Evolutionary conservation across 2,329 filamentous ascomycete genomes (phyloP).

Genomic region (Colletotrichum truncatum): DNA sequence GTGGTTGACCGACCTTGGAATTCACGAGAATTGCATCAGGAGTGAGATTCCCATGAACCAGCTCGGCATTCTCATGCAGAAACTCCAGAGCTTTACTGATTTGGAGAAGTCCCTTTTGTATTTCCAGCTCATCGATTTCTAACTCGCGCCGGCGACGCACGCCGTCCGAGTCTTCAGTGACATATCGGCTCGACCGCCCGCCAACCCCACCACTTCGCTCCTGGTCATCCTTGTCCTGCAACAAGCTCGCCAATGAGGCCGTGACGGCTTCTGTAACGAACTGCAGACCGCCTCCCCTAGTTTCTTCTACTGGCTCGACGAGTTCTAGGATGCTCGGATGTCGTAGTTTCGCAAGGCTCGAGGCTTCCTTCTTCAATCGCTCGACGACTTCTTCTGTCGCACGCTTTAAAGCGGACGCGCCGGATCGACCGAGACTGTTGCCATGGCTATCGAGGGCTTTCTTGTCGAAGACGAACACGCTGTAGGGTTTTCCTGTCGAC

Average conservation of each 20-base stretch:
- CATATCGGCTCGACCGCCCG: constrained; percentile 79
- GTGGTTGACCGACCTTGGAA: constrained; percentile 72
- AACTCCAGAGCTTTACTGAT: constrained; percentile 95
- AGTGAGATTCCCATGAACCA: constrained; percentile 94
- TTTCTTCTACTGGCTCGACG: constrained; percentile 95
- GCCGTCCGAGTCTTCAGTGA: constrained; percentile 82
- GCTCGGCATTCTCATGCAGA: constrained; percentile 90
- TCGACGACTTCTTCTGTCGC: constrained; percentile 91
- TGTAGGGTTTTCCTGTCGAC: constrained; percentile 86
- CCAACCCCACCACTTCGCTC: constrained; percentile 75
- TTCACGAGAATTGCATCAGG: constrained; percentile 95
- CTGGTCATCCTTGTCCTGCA: constrained; percentile 90
- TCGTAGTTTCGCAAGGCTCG: constrained; percentile 84
- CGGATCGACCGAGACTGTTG: constrained; percentile 68
- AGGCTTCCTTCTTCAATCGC: constrained; percentile 89
- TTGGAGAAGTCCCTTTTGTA: constrained; percentile 94
- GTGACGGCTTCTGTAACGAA: constrained; percentile 95
- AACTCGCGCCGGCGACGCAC: constrained; percentile 79
- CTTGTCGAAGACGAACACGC: constrained; percentile 93
- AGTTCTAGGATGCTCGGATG: constrained; percentile 94
- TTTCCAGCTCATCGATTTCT: constrained; percentile 96
- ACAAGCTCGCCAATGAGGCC: constrained; percentile 81
- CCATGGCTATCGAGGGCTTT: constrained; percentile 81
- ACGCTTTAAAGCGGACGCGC: constrained; percentile 77
- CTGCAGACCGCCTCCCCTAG: constrained; percentile 87